Percentiles rank a stretch among this genome's conserved stretches.
phyloP scores from a whole-genome alignment of 2,329 filamentous ascomycete genomes.

The Neofusicoccum ribis region DNA sequence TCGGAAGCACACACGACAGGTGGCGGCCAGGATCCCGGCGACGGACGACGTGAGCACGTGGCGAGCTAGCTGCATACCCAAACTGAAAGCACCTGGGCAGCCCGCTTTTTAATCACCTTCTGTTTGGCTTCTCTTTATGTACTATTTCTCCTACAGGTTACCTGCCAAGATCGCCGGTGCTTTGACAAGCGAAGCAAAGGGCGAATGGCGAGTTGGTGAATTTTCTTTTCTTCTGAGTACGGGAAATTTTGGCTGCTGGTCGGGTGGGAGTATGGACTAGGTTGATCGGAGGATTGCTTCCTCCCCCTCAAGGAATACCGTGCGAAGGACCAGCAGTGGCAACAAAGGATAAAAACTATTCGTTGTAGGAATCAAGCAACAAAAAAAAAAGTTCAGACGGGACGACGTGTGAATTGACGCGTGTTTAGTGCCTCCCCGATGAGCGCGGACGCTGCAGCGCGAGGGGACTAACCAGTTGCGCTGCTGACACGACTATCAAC shows the following conservation, averaged over 20 bases:
- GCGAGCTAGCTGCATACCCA: background rate
- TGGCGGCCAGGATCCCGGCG: background rate
- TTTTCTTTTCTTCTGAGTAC: constrained; percentile 9
- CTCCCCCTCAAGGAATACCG: background rate
- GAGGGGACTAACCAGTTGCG: background rate
- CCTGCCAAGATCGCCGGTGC: constrained; percentile 10
- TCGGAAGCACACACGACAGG: background rate
- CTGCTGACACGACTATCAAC: background rate
- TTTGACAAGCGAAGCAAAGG: constrained; percentile 2
- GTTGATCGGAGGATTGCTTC: constrained; percentile 12
- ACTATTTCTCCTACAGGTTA: constrained; percentile 15
- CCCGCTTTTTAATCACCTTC: background rate
- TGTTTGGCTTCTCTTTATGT: constrained; percentile 17
- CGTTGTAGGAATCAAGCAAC: constrained; percentile 4
- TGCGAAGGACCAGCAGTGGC: background rate
- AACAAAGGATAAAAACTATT: background rate
- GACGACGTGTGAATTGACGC: background rate
- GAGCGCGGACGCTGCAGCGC: background rate
- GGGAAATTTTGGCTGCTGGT: constrained; percentile 9
- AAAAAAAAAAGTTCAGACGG: background rate
- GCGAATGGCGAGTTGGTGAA: constrained; percentile 10
- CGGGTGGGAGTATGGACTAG: constrained; percentile 7
- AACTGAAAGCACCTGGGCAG: constrained; percentile 1
- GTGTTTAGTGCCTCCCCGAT: background rate
- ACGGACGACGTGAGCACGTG: background rate